Evolutionary conservation across 306 rosid genomes (phyloP).

Genomic region (Argentina anserina): DNA sequence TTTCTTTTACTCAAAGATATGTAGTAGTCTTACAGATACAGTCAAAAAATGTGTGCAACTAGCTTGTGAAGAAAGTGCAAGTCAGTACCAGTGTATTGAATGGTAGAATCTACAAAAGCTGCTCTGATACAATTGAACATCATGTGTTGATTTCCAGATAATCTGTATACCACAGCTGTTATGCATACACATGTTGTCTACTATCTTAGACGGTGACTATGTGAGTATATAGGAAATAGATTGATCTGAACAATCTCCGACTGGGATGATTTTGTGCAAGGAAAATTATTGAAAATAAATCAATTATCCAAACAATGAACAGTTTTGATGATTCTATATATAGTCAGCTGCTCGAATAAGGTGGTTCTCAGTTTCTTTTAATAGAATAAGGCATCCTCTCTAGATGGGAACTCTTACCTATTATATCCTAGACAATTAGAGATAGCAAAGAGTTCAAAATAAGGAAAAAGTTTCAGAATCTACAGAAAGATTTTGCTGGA

Average conservation of each 20-base stretch:
- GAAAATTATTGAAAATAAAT: neutral
- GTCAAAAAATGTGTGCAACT: conserved; percentile 13
- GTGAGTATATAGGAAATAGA: neutral
- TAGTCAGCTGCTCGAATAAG: neutral
- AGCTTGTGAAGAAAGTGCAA: conserved; percentile 12
- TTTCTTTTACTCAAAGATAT: conserved; percentile 10
- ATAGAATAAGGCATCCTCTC: neutral
- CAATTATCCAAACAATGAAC: neutral
- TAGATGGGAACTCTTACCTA: neutral
- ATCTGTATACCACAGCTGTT: neutral
- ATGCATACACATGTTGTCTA: neutral
- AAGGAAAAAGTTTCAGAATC: conserved; percentile 5
- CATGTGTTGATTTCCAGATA: conserved; percentile 16
- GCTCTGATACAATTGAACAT: neutral
- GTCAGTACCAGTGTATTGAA: conserved; percentile 16
- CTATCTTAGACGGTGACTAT: neutral
- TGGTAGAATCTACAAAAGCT: conserved; percentile 10
- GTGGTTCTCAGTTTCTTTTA: neutral
- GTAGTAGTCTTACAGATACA: conserved; percentile 19
- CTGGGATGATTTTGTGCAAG: neutral
- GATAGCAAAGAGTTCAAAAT: conserved; percentile 7
- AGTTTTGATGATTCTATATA: neutral
- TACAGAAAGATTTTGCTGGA: neutral
- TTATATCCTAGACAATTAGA: neutral
- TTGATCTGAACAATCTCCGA: neutral